Evolutionary conservation across 257 asterid genomes (phyloP), one percentile per base, ranked within the genome.

Genomic region (Haberlea rhodopensis): DNA sequence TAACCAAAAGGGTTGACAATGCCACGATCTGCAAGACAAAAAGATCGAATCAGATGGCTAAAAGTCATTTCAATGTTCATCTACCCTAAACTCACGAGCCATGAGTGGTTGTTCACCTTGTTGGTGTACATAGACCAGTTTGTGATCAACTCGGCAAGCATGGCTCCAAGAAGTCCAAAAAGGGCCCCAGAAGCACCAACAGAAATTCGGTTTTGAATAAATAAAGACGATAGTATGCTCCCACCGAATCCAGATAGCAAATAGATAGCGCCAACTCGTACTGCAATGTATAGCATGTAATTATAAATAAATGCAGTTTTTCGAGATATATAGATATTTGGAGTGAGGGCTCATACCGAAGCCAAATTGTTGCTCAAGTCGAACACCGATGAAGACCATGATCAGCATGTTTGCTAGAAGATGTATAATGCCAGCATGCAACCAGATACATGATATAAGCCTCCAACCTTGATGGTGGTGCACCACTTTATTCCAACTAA

Each of bases 161-260:
- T 87, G 3, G 96, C 96, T 57, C 99, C 99, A 49, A 92, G 96
- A 77, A 92, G 94, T 43, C 99, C 99, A 58, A 89, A 89, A 31
- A 92, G 91, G 32, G 99, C 96, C 26, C 99, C 97, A 9, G 99
- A 92, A 67, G 99, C 96, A 68, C 99, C 99, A 37, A 87, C 99
- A 15, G 95, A 81, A 10, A 87, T 77, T 32, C 78, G 64, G 53
- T 76, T 75, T 53, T 64, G 84, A 60, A 89, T 78, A 69, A 92
- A 87, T 37, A 89, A 78, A 13, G 94, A 78, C 26, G 95, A 89
- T 16, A 92, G 66, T 25, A 89, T 22, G 63, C 95, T 89, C 64
- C 98, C 98, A 5, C 96, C 96, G 55, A 89, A 73, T 57, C 98
- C 98, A 2, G 96, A 85, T 26, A 89, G 18, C 5, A 91, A 70